These are phyloP conservation scores for Neurospora sp. DNA, from an alignment of 495 filamentous ascomycete genomes.

Conservation along the genomic window DNA sequence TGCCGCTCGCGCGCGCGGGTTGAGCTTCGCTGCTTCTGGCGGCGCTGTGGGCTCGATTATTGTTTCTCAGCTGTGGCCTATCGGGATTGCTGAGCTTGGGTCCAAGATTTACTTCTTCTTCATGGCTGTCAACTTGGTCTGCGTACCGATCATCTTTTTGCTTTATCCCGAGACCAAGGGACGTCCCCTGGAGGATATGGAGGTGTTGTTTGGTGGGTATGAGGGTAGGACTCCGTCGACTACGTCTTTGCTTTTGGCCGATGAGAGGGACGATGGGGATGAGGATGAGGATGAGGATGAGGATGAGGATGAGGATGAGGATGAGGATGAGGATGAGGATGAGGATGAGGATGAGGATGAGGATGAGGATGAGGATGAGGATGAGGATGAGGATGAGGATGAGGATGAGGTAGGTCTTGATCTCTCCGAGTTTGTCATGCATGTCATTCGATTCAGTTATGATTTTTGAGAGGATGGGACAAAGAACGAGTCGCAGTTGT, in stretches of 20 bases:
- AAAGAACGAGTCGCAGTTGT: neutral
- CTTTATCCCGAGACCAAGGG: constrained; percentile 48
- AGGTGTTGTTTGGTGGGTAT: constrained; percentile 31
- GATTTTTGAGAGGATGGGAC: neutral
- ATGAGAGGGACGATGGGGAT: neutral
- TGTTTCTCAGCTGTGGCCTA: constrained; percentile 41
- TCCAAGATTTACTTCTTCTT: constrained; percentile 52
- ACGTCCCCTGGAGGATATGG: constrained; percentile 43
- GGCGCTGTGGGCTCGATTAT: constrained; percentile 41
- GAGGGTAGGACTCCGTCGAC: neutral
- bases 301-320: neutral
- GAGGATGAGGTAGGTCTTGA: neutral
- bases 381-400: neutral
- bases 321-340: neutral
- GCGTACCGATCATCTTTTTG: constrained; percentile 36
- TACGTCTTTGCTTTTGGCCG: neutral
- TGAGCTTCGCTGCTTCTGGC: constrained; percentile 41
- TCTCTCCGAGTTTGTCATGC: neutral
- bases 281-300: neutral
- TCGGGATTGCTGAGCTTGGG: constrained; percentile 41
- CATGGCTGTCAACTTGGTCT: constrained; percentile 42
- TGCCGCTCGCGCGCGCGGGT: constrained; percentile 38
- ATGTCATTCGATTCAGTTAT: neutral
- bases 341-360: neutral
- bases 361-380: neutral